These are phyloP conservation scores for Protomyces pachydermus DNA, from an alignment of 1,139 yeast genomes.

Conservation along the genomic window DNA sequence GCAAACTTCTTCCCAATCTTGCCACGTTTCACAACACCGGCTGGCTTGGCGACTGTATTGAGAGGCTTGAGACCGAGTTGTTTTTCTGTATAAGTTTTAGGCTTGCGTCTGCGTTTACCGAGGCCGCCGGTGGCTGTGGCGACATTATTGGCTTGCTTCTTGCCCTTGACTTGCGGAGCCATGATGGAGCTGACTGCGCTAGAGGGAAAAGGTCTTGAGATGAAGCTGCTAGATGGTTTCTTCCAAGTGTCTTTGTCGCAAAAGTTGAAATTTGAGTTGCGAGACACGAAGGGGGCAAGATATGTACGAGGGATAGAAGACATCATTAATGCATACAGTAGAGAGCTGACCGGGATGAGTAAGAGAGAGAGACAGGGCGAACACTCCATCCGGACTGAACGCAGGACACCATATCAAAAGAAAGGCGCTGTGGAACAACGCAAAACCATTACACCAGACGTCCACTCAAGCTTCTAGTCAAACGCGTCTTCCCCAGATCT, in stretches of 20 bases:
- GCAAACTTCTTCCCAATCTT: conserved; percentile 25
- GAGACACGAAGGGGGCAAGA: not conserved
- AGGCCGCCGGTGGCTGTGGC: not conserved
- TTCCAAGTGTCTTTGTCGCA: too few species aligned
- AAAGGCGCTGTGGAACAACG: too few species aligned
- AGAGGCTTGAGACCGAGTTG: conserved; percentile 12
- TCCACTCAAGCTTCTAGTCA: not conserved
- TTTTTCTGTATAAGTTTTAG: conserved; percentile 16
- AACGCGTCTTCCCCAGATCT: conserved; percentile 32
- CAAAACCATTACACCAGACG: too few species aligned
- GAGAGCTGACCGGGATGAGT: not conserved
- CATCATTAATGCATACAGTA: not conserved
- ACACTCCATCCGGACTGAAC: too few species aligned
- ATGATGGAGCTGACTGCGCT: not conserved
- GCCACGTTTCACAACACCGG: conserved; percentile 11
- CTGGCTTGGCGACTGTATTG: conserved; percentile 24
- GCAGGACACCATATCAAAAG: too few species aligned
- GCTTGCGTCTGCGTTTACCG: conserved; percentile 3
- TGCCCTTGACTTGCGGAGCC: conserved; percentile 20
- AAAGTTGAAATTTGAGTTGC: too few species aligned
- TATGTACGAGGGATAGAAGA: not conserved
- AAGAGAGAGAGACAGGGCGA: not conserved
- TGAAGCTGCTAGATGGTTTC: not conserved
- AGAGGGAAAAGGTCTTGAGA: not conserved
- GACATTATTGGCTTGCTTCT: conserved; percentile 18